Percentiles rank a stretch among this genome's conserved stretches.
These are phyloP conservation scores for Candida dubliniensis DNA, from an alignment of 1,139 yeast species.

Conservation along the genomic window DNA sequence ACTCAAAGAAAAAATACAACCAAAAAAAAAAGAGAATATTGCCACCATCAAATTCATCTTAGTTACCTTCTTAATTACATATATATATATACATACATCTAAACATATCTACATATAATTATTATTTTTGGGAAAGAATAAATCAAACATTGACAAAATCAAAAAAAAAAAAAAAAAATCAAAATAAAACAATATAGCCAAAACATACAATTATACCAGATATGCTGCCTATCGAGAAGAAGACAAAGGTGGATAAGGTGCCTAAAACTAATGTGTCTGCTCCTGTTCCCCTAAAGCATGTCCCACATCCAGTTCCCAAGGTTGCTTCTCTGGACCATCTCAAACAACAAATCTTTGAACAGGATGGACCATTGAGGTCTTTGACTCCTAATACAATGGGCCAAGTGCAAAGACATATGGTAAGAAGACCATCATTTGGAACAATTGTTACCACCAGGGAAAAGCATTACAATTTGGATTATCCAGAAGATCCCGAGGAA, in stretches of 20 bases:
- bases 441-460: constrained; percentile 41
- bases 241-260: constrained; percentile 4
- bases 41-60: no score
- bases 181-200: neutral
- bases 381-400: constrained; percentile 29
- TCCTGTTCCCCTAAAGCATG: constrained; percentile 22
- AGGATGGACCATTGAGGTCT: constrained; percentile 17
- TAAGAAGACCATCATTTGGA: constrained; percentile 38
- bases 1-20: no score
- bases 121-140: no score
- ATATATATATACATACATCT: no score
- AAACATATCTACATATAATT: no score
- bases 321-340: constrained; percentile 17
- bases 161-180: neutral
- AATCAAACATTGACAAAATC: neutral
- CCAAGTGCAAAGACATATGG: constrained; percentile 15
- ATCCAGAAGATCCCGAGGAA: constrained; percentile 49
- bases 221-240: constrained; percentile 4
- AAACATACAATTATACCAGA: neutral
- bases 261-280: constrained; percentile 16
- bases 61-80: no score
- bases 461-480: constrained; percentile 55
- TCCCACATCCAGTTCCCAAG: constrained; percentile 11
- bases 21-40: no score
- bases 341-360: constrained; percentile 7